Base-by-base conservation (phyloP, 805 yeast genomes). In the Candida boidinii region DNA sequence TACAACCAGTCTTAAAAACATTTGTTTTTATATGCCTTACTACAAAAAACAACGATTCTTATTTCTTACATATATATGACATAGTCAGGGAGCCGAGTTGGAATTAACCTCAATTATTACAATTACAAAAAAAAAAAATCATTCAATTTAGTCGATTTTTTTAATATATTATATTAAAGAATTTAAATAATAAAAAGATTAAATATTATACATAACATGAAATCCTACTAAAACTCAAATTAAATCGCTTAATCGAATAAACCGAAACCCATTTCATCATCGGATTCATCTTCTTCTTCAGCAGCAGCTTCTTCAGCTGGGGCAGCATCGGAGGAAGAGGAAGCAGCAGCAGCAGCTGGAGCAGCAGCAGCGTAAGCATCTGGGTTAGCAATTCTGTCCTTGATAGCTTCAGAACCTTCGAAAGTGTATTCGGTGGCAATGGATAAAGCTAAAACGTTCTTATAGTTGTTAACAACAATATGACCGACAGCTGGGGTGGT, bases 321-420 rank as follows among this genome's bases (percentile, higher is more conserved):
- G 42, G 73, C n/a, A 17, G 37, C 24, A 9, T 75, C 74, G 35
- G 65, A 70, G 46, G 68, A 56, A 44, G 73, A 54, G 43, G 72
- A 54, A 56, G 84, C 76, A 54, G 94, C 85, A 62, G 82, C 81
- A 58, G 96, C 96, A 64, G 71, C 96, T 58, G 97, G 95, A 59
- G 96, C 96, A 71, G 96, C 94, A 60, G 97, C 81, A 64, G 97
- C 98, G 73, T 90, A 92, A 68, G 95, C 95, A 49, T 92, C 97
- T 68, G 99, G 99, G 94, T 92, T 90, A 68, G 95, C 97, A 60
- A 92, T 76, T 76, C 97, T 85, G 83, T 92, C 99, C 83, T 86
- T 86, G 76, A 92, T 80, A 53, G 90, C 88, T 77, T 88, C 99
- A 54, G 95, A 84, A 69, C 95, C 97, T 73, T 94, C 96, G 76